phyloP scores from a whole-genome alignment of 495 filamentous ascomycete species.

The Choiromyces venosus region DNA sequence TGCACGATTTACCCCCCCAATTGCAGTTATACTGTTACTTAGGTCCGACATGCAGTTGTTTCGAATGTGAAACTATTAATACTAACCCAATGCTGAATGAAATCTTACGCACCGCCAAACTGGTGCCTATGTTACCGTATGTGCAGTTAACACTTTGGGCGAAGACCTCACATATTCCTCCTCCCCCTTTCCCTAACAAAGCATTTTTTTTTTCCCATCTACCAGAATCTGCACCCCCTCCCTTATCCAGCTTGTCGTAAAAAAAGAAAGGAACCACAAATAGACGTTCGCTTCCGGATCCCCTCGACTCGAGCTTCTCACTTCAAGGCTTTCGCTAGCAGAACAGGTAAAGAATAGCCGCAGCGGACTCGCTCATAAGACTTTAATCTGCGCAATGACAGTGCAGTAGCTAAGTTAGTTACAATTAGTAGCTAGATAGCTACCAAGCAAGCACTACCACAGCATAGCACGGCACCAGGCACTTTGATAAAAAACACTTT shows the following conservation, averaged over 20 bases:
- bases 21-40: too few species aligned
- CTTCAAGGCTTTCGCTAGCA: too few species aligned
- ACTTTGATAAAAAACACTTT: not conserved
- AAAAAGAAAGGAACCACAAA: not conserved
- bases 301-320: not conserved
- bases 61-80: not conserved
- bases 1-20: not conserved
- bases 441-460: not conserved
- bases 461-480: not conserved
- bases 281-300: not conserved
- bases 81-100: not conserved
- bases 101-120: not conserved
- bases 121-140: too few species aligned
- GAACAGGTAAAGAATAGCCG: not conserved
- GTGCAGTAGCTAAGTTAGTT: too few species aligned
- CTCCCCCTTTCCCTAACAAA: not conserved
- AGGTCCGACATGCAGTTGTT: not conserved
- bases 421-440: not conserved
- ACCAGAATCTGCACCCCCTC: not conserved
- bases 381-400: not conserved
- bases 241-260: not conserved
- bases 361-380: not conserved
- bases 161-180: not conserved
- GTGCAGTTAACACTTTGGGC: not conserved
- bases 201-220: not conserved